These are phyloP conservation scores for Xylariomycetidae sp. DNA, from an alignment of 2,329 filamentous ascomycete species.

Conservation along the genomic window DNA sequence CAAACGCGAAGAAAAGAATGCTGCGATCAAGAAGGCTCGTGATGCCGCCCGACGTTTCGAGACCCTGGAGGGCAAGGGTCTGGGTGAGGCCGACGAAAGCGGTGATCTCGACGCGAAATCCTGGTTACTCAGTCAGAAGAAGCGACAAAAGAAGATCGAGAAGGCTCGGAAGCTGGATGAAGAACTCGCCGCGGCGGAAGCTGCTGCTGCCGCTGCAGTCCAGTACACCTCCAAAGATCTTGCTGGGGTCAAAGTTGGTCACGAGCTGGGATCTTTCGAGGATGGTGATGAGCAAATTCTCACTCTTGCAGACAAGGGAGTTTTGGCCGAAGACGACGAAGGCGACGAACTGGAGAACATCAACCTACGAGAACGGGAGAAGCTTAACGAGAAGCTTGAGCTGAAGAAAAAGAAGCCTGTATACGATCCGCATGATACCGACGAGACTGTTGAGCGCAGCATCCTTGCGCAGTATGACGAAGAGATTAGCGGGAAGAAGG, in stretches of 20 bases:
- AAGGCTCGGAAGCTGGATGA: constrained; percentile 66
- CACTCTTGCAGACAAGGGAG: constrained; percentile 87
- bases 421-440: constrained; percentile 78
- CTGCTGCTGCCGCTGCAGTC: constrained; percentile 52
- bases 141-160: constrained; percentile 85
- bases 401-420: constrained; percentile 84
- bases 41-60: constrained; percentile 73
- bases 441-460: constrained; percentile 56
- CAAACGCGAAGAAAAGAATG: constrained; percentile 73
- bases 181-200: constrained; percentile 72
- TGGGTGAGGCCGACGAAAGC: constrained; percentile 68
- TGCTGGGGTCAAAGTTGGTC: constrained; percentile 84
- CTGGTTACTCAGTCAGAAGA: constrained; percentile 88
- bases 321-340: constrained; percentile 71
- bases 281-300: constrained; percentile 83
- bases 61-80: constrained; percentile 72
- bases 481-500: constrained; percentile 85
- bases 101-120: constrained; percentile 69
- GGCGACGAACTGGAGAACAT: constrained; percentile 86
- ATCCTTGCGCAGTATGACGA: constrained; percentile 93
- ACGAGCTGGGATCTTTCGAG: constrained; percentile 76
- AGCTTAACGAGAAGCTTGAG: constrained; percentile 68
- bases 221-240: constrained; percentile 82
- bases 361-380: constrained; percentile 64
- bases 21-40: constrained; percentile 78